Evolutionary conservation across 1,139 yeast species (phyloP), one percentile per base, ranked within the genome.

Genomic region (Nakaseomyces kungkrabaensis): DNA sequence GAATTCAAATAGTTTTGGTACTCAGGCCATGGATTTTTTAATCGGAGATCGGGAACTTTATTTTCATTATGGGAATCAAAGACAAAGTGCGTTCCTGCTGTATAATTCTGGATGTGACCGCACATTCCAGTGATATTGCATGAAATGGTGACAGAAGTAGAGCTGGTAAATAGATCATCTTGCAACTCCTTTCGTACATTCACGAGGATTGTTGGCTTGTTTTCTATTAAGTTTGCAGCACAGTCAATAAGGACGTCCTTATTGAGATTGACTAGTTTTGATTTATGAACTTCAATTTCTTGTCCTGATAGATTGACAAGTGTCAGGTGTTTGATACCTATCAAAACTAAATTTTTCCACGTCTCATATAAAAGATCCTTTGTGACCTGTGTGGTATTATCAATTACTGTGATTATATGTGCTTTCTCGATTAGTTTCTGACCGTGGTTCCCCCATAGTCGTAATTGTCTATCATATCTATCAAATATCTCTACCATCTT

Each of bases 381-480:
- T 5, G 44, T 41, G 4, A 5, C 25, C 2, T 41, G n/a, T 6
- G 22, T 10, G 5, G 4, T 4, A 29, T 41, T 41, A 11, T 41
- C 44, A 41, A 41, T 13, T 5, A 41, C 34, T 13, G 34, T 41
- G 4, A 29, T 17, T 27, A 41, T 41, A 22, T 41, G 34, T 6
- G 34, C 11, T n/a, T 41, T 41, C 25, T 41, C 44, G 8, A 41
- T 27, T 7, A 41, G 25, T 13, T 27, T 34, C 29, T 92, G 98
- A 3, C 97, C 97, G 1, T 76, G 67, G 0, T 76, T 61, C 0
- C 88, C 92, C 98, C 98, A 92, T 22, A 92, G 70, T 41, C 97
- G 75, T 52, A 90, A 69, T 65, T 92, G 98, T 45, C 98, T 76
- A 67, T 92, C 97, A 65, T 88, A 90, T 56, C 79, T 79, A 24